phyloP scores from a whole-genome alignment of 2,329 filamentous ascomycete genomes.

The Fusarium oxysporum region DNA sequence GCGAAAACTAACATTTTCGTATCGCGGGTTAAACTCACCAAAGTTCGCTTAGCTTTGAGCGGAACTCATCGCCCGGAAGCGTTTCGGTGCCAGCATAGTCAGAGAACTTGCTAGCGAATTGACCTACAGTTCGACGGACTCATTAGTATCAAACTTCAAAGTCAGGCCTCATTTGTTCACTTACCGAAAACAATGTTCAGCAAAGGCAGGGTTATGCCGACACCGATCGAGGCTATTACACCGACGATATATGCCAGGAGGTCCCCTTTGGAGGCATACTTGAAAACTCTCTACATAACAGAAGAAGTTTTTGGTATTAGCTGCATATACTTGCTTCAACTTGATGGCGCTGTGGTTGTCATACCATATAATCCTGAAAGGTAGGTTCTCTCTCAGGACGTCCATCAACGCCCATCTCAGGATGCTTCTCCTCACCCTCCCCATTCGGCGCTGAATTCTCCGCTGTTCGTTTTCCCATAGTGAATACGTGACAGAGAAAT shows the following conservation, averaged over 20 bases:
- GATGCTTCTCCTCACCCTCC: background rate
- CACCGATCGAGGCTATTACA: background rate
- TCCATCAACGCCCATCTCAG: background rate
- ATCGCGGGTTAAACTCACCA: background rate
- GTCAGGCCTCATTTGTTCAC: accelerated
- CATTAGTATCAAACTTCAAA: accelerated
- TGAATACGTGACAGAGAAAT: background rate
- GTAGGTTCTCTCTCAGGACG: background rate
- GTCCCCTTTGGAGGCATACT: conserved; percentile 4
- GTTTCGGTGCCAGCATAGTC: conserved; percentile 10
- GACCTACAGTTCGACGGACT: background rate
- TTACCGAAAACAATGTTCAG: conserved; percentile 52
- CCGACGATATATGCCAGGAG: background rate
- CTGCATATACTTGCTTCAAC: background rate
- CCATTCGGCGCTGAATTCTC: background rate
- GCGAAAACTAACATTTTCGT: background rate
- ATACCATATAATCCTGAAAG: conserved; percentile 8
- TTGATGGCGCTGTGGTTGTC: background rate
- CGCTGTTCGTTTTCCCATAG: background rate
- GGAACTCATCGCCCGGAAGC: background rate
- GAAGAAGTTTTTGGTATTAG: background rate
- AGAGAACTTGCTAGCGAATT: conserved; percentile 2
- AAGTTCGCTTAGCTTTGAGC: background rate
- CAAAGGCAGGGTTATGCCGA: conserved; percentile 45
- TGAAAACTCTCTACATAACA: background rate